Evolutionary conservation across 805 yeast genomes (phyloP).

Genomic region (Jamesozyma spencerorum): DNA sequence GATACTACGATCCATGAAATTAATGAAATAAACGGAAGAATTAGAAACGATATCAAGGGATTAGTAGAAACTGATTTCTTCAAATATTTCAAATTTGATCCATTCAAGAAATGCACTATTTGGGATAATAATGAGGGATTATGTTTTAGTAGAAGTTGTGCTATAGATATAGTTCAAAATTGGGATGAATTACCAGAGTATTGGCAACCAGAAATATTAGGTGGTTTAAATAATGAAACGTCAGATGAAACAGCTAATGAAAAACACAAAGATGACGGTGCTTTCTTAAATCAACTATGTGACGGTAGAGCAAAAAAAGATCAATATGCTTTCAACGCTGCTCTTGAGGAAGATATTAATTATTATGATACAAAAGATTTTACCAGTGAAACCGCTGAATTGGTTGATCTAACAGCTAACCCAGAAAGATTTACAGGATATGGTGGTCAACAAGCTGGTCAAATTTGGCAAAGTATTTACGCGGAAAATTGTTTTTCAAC

Average conservation of each 20-base stretch:
- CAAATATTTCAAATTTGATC: conserved; percentile 75
- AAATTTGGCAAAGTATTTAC: conserved; percentile 89
- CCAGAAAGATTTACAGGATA: conserved; percentile 97
- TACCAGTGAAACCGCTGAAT: conserved; percentile 60
- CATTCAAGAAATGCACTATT: conserved; percentile 77
- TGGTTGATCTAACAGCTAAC: conserved; percentile 76
- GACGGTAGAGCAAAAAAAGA: conserved; percentile 13
- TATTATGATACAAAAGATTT: conserved; percentile 60
- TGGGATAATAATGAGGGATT: conserved; percentile 71
- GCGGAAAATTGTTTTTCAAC: conserved; percentile 77
- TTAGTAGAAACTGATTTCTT: conserved; percentile 72
- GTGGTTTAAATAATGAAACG: conserved; percentile 27
- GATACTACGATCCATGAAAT: conserved; percentile 40
- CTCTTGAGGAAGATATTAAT: conserved; percentile 39
- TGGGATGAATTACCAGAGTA: conserved; percentile 61
- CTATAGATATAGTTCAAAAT: conserved; percentile 75
- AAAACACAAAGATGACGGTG: conserved; percentile 18
- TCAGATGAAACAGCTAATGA: conserved; percentile 16
- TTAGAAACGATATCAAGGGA: conserved; percentile 48
- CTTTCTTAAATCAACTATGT: conserved; percentile 34
- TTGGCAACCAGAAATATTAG: conserved; percentile 64
- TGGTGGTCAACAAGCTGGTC: conserved; percentile 83
- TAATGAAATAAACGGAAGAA: conserved; percentile 39
- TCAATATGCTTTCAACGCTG: conserved; percentile 1
- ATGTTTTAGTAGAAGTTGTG: conserved; percentile 82